Base-by-base conservation (phyloP, 1,284 basidiomycete genomes). In the Baeospora myosura region DNA sequence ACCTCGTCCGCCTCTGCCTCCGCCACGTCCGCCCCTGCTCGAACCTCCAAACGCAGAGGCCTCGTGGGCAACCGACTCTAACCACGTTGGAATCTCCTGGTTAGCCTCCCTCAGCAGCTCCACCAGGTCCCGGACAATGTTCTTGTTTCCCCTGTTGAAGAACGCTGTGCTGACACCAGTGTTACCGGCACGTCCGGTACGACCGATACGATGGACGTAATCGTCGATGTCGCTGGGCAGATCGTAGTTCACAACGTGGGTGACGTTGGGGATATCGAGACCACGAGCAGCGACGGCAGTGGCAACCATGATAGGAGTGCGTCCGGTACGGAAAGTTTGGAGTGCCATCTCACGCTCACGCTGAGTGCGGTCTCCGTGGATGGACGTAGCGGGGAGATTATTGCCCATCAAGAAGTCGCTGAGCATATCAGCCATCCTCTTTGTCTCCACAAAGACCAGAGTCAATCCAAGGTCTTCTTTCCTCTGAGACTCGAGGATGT, bases 131-230 rank as follows among this genome's bases (percentile, higher is more conserved):
- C 86, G 79, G 36, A 89, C 89, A 50, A 98, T 95, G 66, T 92
- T 88, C 62, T 82, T 83, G 70, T 94, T 95, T 46, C 81, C 82
- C 25, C 89, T 78, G 67, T 95, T 95, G 78, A 92, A 94, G 71
- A 95, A 94, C 3, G 90, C 89, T 12, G 91, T 99, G 25, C 89
- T 86, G 49, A 86, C 78, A 72, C 95, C 95, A n/a, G 84, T 88
- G 74, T 99, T 99, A 52, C 95, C 95, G 11, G 96, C 96, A 81
- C 95, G 94, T 43, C 96, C 95, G 16, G 96, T 98, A 76, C 95
- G 92, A 74, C 95, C 95, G 59, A 97, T 97, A 59, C 93, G 90
- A 64, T 97, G 93, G 38, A 96, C 94, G 65, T 97, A 97, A 65
- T 97, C 96, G 60, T 98, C 95, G 49, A 99, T 95, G 66, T 99